Base-by-base conservation (phyloP, 1,139 yeast genomes). In the Geotrichum europaeum region DNA sequence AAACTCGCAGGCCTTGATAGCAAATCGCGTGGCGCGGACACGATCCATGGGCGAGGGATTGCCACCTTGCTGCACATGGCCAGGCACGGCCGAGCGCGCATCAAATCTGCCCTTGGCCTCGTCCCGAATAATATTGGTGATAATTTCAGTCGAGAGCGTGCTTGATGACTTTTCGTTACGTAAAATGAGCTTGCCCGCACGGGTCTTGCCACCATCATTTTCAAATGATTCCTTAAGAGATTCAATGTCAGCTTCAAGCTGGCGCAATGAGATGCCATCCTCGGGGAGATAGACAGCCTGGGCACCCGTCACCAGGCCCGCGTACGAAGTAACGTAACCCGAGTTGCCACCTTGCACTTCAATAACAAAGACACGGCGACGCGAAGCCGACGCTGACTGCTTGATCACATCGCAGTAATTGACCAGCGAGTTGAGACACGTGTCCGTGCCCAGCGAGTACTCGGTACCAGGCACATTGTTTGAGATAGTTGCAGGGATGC, bases 21-120 rank as follows among this genome's bases (percentile, higher is more conserved):
- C 96, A 73, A 87, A 86, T 72, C 98, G 83, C 15, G 96, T 87
- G 20, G 96, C 97, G 65, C 94, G 83, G 24, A 92, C 88, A 76
- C 98, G 85, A 75, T 94, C 99, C 75, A 91, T 89, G 7, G 98
- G 90, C 3, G 97, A 88, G 50, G 99, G 99, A 59, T 85, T 83
- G 63, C 96, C 96, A 74, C 99, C 99, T 76, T 94, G 99, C 79
- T 94, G 99, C 59, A 91, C 96, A 72, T 94, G 99, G 34, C 99
- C 99, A 15, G 99, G 99, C 60, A 92, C 86, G 18, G 99, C 98
- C 4, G 96, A 91, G 75, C 96, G 87, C 22, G 96, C 89, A 70
- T 92, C 97, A 71, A 91, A 94, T 64, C 81, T 79, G 57, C 88
- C 87, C 58, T 82, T 78, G 51, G 91, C 84, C 69, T 90, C 94